phyloP scores from a whole-genome alignment of 2,329 filamentous ascomycete genomes.

The Penicillium crustosum region DNA sequence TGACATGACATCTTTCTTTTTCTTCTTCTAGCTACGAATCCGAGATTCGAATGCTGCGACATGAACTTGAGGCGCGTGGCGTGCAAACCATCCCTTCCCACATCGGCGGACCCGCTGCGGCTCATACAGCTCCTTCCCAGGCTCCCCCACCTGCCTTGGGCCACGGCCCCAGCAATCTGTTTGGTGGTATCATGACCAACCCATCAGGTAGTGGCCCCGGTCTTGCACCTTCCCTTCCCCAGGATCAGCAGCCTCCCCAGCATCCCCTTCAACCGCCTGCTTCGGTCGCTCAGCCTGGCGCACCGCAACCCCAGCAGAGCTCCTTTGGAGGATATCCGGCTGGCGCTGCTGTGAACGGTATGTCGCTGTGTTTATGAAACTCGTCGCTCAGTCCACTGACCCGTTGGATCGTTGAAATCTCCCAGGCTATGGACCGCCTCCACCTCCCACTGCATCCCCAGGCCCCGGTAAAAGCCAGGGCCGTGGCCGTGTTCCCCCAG shows the following conservation, averaged over 20 bases:
- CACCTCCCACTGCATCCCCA: slow-evolving; percentile 81
- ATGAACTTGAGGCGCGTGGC: slow-evolving; percentile 76
- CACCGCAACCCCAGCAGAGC: slow-evolving; percentile 70
- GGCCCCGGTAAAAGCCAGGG: slow-evolving; percentile 68
- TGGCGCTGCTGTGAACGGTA: slow-evolving; percentile 62
- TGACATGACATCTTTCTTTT: slow-evolving; percentile 13
- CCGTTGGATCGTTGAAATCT: slow-evolving; percentile 35
- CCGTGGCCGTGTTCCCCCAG: slow-evolving; percentile 62
- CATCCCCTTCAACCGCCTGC: slow-evolving; percentile 61
- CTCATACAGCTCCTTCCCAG: slow-evolving; percentile 77
- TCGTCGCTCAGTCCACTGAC: slow-evolving; percentile 49
- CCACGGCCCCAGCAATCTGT: slow-evolving; percentile 84
- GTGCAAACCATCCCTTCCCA: slow-evolving; percentile 66
- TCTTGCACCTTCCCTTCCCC: slow-evolving; percentile 72
- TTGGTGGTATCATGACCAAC: slow-evolving; percentile 94
- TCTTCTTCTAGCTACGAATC: slow-evolving; percentile 75
- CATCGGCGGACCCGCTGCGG: slow-evolving; percentile 62
- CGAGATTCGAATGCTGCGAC: slow-evolving; percentile 79
- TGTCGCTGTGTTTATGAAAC: slow-evolving; percentile 34
- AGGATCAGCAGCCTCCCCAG: slow-evolving; percentile 61
- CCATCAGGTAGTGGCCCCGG: slow-evolving; percentile 80
- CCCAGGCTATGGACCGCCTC: slow-evolving; percentile 74
- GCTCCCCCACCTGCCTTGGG: slow-evolving; percentile 82
- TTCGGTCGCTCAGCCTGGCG: slow-evolving; percentile 57
- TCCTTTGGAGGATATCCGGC: slow-evolving; percentile 70